Percentiles rank a stretch among this genome's conserved stretches.
Evolutionary conservation across 192 early-diverging fungal species (phyloP).

Genomic region (Lobosporangium transversale): DNA sequence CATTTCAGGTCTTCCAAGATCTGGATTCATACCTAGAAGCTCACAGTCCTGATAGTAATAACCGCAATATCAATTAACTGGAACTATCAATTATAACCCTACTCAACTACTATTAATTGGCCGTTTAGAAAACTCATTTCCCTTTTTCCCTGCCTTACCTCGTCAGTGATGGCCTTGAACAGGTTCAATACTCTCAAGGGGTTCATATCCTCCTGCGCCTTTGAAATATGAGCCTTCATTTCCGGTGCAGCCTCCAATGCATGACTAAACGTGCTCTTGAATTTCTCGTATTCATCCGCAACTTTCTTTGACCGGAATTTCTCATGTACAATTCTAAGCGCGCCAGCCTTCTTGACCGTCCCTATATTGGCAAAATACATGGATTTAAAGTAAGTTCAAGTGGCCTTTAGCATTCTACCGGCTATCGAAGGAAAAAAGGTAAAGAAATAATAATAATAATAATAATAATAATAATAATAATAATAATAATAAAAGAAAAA

Average conservation of each 20-base stretch:
- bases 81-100: not conserved
- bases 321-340: slow-evolving; percentile 95
- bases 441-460: no score
- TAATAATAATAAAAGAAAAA: no score
- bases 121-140: not conserved
- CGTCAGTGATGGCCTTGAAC: slow-evolving; percentile 87
- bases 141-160: slow-evolving; percentile 56
- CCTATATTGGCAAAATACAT: slow-evolving; percentile 48
- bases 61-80: not conserved
- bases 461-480: no score
- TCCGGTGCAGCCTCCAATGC: slow-evolving; percentile 79
- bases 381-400: slow-evolving; percentile 1
- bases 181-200: slow-evolving; percentile 87
- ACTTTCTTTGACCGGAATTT: slow-evolving; percentile 87
- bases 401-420: not conserved
- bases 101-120: not conserved
- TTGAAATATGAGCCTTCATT: slow-evolving; percentile 77
- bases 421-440: not conserved
- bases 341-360: slow-evolving; percentile 94
- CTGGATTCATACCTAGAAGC: slow-evolving; percentile 89
- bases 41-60: slow-evolving; percentile 93
- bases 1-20: slow-evolving; percentile 86
- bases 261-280: slow-evolving; percentile 78
- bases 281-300: slow-evolving; percentile 75
- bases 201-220: slow-evolving; percentile 95